phyloP scores from a whole-genome alignment of 768 basidiomycete species.

The Amanita jacksonii region DNA sequence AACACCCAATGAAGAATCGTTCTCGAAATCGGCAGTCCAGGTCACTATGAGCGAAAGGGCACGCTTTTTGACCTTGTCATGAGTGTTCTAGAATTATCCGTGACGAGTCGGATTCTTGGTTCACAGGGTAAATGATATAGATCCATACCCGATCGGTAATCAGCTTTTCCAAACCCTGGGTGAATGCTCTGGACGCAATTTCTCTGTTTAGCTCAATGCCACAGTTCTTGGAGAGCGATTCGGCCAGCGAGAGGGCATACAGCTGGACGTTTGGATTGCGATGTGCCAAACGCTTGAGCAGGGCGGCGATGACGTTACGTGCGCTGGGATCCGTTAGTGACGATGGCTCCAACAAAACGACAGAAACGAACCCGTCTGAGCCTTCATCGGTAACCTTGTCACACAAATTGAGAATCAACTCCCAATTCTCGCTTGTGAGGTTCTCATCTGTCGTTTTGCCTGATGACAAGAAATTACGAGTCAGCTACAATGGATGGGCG shows the following conservation, averaged over 20 bases:
- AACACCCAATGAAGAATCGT: conserved; percentile 69
- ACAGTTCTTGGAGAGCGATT: conserved; percentile 90
- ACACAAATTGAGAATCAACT: conserved; percentile 85
- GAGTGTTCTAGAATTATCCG: conserved; percentile 54
- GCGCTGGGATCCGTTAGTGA: conserved; percentile 45
- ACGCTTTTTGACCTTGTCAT: conserved; percentile 81
- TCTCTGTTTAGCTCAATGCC: conserved; percentile 74
- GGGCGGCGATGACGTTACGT: conserved; percentile 70
- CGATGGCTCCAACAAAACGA: too few relatives aligned
- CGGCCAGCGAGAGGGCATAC: conserved; percentile 80
- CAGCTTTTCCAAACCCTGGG: conserved; percentile 77
- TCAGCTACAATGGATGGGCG: neutral
- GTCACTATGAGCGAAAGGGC: conserved; percentile 61
- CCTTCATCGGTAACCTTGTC: conserved; percentile 94
- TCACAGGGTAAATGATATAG: too few relatives aligned
- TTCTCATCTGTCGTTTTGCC: conserved; percentile 98
- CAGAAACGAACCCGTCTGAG: conserved; percentile 59
- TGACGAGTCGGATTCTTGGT: too few relatives aligned
- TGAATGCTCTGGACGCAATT: conserved; percentile 85
- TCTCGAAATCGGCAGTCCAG: conserved; percentile 83
- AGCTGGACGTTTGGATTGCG: conserved; percentile 96
- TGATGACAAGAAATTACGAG: conserved; percentile 20
- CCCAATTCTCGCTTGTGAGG: conserved; percentile 92
- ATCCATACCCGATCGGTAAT: conserved; percentile 74
- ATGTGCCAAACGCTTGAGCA: conserved; percentile 87